These are phyloP conservation scores for Aspergillus taichungensis DNA, from an alignment of 495 filamentous ascomycete genomes.

Conservation along the genomic window DNA sequence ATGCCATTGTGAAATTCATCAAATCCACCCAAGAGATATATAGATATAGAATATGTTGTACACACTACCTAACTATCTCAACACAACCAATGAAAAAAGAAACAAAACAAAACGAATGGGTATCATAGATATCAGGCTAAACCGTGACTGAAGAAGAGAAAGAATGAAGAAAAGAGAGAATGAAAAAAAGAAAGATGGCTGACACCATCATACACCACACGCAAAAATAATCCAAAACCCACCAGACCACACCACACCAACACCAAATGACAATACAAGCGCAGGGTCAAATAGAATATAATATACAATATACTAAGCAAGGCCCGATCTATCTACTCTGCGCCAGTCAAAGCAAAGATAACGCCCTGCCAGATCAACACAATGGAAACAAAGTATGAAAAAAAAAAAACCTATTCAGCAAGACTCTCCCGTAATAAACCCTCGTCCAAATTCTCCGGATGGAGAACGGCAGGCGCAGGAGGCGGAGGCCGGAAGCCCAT, in stretches of 20 bases:
- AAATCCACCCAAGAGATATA: no score
- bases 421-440: constrained; percentile 33
- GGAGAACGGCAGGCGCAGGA: constrained; percentile 22
- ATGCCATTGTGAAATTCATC: no score
- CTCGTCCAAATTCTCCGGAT: constrained; percentile 29
- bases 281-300: no score
- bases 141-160: background rate
- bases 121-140: no score
- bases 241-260: background rate
- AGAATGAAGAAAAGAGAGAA: constrained; percentile 1
- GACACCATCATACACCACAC: constrained; percentile 11
- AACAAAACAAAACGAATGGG: no score
- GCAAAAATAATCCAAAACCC: constrained; percentile 4
- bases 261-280: no score
- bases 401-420: constrained; percentile 17
- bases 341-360: background rate
- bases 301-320: no score
- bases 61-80: no score
- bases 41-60: no score
- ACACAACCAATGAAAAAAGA: no score
- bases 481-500: constrained; percentile 29
- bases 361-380: background rate
- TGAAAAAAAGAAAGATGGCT: constrained; percentile 4
- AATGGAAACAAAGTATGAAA: constrained; percentile 3
- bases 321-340: background rate